Evolutionary conservation across 1,284 basidiomycete species (phyloP).

Genomic region (Chalciporus sp.): DNA sequence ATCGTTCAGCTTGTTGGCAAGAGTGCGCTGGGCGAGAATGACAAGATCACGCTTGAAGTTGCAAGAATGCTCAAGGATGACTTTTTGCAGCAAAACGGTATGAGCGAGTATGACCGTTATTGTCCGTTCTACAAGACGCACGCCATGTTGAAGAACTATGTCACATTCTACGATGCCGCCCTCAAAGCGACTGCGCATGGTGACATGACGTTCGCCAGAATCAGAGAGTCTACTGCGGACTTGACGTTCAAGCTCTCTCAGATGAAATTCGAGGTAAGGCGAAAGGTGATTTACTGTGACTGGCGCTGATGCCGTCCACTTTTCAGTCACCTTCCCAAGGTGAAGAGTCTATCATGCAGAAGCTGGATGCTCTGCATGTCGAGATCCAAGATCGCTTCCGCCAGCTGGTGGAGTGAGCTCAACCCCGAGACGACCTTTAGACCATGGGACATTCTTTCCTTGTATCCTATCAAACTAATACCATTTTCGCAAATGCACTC

Average conservation of each 20-base stretch:
- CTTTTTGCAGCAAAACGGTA: constrained; percentile 98
- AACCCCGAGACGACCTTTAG: neutral
- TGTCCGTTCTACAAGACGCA: constrained; percentile 99
- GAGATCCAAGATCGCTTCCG: constrained; percentile 93
- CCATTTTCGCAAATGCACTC: constrained; percentile 5
- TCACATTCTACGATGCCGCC: constrained; percentile 91
- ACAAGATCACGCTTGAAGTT: constrained; percentile 99
- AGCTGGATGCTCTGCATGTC: constrained; percentile 74
- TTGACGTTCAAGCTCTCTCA: constrained; percentile 96
- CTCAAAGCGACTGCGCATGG: constrained; percentile 83
- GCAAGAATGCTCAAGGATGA: constrained; percentile 98
- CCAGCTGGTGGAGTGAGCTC: constrained; percentile 73
- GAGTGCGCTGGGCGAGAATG: constrained; percentile 94
- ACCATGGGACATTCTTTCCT: neutral
- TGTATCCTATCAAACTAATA: constrained; percentile 30
- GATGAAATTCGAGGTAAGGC: constrained; percentile 93
- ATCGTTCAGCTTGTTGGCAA: constrained; percentile 99
- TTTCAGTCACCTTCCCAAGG: constrained; percentile 82
- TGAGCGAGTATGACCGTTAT: constrained; percentile 96
- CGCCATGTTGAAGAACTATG: constrained; percentile 95
- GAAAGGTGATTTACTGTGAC: neutral
- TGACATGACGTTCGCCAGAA: constrained; percentile 90
- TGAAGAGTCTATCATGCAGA: constrained; percentile 78
- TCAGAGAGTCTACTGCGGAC: constrained; percentile 87
- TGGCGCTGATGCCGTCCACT: constrained; percentile 21